phyloP scores from a whole-genome alignment of 768 basidiomycete genomes.

The Lentinula detonsa region DNA sequence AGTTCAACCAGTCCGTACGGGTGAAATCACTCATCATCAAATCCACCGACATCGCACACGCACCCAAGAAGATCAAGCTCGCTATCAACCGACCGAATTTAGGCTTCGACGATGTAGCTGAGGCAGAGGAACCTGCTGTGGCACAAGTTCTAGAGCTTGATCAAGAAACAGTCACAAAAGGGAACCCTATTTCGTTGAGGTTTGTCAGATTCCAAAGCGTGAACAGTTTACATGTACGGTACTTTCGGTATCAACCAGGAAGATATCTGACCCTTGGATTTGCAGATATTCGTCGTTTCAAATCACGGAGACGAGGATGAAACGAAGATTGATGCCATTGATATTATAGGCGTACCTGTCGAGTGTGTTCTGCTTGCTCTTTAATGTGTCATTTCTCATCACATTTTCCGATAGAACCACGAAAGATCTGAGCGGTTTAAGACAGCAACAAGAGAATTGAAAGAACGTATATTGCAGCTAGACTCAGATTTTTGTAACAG shows the following conservation, averaged over 20 bases:
- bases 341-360: slow-evolving; percentile 53
- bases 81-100: slow-evolving; percentile 53
- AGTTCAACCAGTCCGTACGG: slow-evolving; percentile 70
- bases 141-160: slow-evolving; percentile 53
- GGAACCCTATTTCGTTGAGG: slow-evolving; percentile 45
- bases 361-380: slow-evolving; percentile 35
- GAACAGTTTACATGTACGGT: slow-evolving; percentile 57
- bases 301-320: slow-evolving; percentile 61
- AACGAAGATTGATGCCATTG: slow-evolving; percentile 63
- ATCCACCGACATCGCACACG: slow-evolving; percentile 31
- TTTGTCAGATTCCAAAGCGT: slow-evolving; percentile 69
- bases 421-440: slow-evolving; percentile 27
- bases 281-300: slow-evolving; percentile 61
- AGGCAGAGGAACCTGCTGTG: slow-evolving; percentile 39
- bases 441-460: slow-evolving; percentile 17
- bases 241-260: neutral
- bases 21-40: slow-evolving; percentile 54
- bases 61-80: slow-evolving; percentile 58
- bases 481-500: too few species aligned
- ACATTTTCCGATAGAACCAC: slow-evolving; percentile 21
- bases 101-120: slow-evolving; percentile 63
- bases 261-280: neutral
- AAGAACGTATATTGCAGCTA: neutral
- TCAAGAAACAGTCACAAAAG: slow-evolving; percentile 35
- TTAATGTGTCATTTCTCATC: neutral